Evolutionary conservation across 345 rosid genomes (phyloP), one percentile per base, ranked within the genome.

Genomic region (Heritiera littoralis): DNA sequence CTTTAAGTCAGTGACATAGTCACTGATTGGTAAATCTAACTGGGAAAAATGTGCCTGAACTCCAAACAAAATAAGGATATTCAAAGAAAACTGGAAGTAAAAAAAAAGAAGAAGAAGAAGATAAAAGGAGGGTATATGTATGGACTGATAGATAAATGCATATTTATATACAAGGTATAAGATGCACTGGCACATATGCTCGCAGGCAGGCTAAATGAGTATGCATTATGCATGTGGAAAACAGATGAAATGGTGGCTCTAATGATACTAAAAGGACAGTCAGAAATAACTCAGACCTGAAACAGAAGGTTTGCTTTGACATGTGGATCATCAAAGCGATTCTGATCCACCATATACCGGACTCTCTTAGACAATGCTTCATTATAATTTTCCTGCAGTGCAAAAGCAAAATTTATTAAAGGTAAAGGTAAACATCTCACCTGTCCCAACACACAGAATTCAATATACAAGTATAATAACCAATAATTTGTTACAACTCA

Each of bases 301-400:
- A 93, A 89, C 66, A 95, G 87, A 68, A 95, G 89, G 85, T 93
- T 92, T 77, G 98, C 90, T 86, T 95, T 95, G 72, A 92, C 88
- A 84, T 93, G 99, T 74, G 98, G 98, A 89, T 93, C 98, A 86
- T 95, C 99, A 5, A 95, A 88, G 65, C 85, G 90, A 83, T 87
- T 89, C 81, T 86, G 86, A 80, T 95, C 99, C 84, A 95, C 95
- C 48, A 67, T 82, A 77, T 86, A 89, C 64, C 91, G 87, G 59
- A 93, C 99, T 86, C 85, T 88, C 84, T 87, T 85, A 58, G 93
- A 89, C 80, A 95, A 81, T 41, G 84, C 91, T 87, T 89, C 92
- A 83, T 95, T 95, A 81, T 89, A 86, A 72, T 87, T 89, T 88
- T 95, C 99, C 99, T 95, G 83, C 78, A 32, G 78, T 74, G 30